A percentile compares a stretch with the other conserved stretches of the same genome.
Evolutionary conservation across 2,329 filamentous ascomycete species (phyloP).

Genomic region (Trichoderma sp.): DNA sequence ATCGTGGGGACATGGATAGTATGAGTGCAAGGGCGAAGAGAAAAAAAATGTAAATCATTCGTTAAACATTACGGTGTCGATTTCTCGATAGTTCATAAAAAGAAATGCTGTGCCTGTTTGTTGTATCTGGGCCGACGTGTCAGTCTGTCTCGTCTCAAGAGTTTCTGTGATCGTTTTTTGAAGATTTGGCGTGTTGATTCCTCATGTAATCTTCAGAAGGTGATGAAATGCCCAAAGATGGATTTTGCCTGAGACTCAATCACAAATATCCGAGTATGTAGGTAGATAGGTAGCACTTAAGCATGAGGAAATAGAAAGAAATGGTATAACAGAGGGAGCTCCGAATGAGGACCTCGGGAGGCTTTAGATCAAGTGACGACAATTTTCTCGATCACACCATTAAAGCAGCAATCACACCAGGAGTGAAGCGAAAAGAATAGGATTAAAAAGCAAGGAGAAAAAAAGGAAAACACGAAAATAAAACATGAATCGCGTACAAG

Average conservation of each 20-base stretch:
- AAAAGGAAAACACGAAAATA: not conserved
- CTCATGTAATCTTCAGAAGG: not conserved
- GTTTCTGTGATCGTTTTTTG: not conserved
- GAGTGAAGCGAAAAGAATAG: not conserved
- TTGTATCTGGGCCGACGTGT: not conserved
- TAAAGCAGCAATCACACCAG: not conserved
- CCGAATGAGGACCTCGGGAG: not conserved
- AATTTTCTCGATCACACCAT: not conserved
- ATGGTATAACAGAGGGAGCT: not conserved
- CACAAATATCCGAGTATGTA: not conserved
- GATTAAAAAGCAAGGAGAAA: not conserved
- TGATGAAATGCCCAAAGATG: not conserved
- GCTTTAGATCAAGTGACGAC: not conserved
- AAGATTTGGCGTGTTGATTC: too few species aligned
- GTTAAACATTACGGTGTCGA: not conserved
- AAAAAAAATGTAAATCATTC: slow-evolving; percentile 8
- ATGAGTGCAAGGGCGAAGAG: not conserved
- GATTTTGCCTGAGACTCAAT: not conserved
- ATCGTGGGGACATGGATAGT: not conserved
- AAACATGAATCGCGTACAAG: not conserved
- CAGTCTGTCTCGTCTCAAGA: not conserved
- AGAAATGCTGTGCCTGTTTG: not conserved
- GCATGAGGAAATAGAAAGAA: not conserved
- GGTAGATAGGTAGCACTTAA: not conserved
- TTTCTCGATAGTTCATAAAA: not conserved